These are phyloP conservation scores for Craterostigma plantagineum DNA, from an alignment of 257 asterid species.

Conservation along the genomic window DNA sequence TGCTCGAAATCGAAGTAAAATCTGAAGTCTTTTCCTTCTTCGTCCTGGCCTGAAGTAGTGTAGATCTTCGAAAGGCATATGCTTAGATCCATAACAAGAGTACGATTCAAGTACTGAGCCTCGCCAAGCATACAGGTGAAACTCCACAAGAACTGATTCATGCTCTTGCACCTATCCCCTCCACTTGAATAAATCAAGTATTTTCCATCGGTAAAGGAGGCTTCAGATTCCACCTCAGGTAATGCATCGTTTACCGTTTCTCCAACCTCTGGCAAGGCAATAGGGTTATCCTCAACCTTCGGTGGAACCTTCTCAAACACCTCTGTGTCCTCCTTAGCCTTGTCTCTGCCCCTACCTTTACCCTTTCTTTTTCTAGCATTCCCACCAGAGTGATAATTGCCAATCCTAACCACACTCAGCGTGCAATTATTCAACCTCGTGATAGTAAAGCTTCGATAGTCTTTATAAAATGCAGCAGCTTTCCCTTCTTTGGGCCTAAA, in stretches of 20 bases:
- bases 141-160: slow-evolving; percentile 69
- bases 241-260: slow-evolving; percentile 37
- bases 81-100: slow-evolving; percentile 63
- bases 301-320: slow-evolving; percentile 21
- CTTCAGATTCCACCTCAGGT: slow-evolving; percentile 43
- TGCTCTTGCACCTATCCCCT: slow-evolving; percentile 80
- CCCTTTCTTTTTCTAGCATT: slow-evolving; percentile 64
- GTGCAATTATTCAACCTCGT: slow-evolving; percentile 45
- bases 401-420: slow-evolving; percentile 39
- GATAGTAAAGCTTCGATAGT: slow-evolving; percentile 48
- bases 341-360: slow-evolving; percentile 10
- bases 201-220: slow-evolving; percentile 35
- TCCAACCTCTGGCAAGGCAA: slow-evolving; percentile 28
- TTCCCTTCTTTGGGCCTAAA: slow-evolving; percentile 70
- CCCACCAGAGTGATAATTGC: slow-evolving; percentile 76
- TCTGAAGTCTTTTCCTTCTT: slow-evolving; percentile 79
- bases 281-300: slow-evolving; percentile 10
- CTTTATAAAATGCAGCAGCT: slow-evolving; percentile 38
- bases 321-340: slow-evolving; percentile 8
- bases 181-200: slow-evolving; percentile 64
- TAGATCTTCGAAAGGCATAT: slow-evolving; percentile 57
- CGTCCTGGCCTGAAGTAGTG: slow-evolving; percentile 47
- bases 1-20: slow-evolving; percentile 73
- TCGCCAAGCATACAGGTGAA: slow-evolving; percentile 79
- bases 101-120: slow-evolving; percentile 79